phyloP scores from a whole-genome alignment of 192 early-diverging fungal species.

The Podila clonocystis region DNA sequence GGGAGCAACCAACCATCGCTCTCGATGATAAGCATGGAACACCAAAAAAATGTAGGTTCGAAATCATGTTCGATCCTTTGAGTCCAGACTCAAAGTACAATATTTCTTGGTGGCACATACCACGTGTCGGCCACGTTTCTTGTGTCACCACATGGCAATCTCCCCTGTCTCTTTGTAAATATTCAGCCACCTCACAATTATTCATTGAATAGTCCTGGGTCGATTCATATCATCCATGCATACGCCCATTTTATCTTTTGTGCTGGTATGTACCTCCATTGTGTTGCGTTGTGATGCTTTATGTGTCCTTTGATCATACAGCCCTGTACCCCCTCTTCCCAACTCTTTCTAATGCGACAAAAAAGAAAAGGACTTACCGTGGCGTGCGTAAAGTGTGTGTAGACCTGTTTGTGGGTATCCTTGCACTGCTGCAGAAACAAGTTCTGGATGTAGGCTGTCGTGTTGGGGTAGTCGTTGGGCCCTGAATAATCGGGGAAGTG shows the following conservation, averaged over 20 bases:
- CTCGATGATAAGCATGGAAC: not conserved
- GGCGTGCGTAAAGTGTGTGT: conserved; percentile 62
- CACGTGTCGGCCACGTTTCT: conserved; percentile 22
- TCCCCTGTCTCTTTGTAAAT: not conserved
- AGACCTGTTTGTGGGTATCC: conserved; percentile 58
- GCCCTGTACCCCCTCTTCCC: not conserved
- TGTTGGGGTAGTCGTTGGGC: conserved; percentile 52
- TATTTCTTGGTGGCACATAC: conserved; percentile 39
- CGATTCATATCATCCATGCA: no score
- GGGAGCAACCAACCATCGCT: not conserved
- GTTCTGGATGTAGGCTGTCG: conserved; percentile 52
- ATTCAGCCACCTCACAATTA: not conserved
- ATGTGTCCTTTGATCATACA: not conserved
- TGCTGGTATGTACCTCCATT: no score
- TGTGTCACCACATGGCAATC: conserved; percentile 39
- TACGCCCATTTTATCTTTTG: not conserved
- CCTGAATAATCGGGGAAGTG: conserved; percentile 67
- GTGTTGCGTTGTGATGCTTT: no score
- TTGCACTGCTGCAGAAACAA: conserved; percentile 54
- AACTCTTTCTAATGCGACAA: not conserved
- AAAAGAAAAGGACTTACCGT: conserved; percentile 48
- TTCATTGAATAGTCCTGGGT: not conserved
- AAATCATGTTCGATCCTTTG: not conserved
- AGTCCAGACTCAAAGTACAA: not conserved
- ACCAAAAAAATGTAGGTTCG: not conserved